These are phyloP conservation scores for Cucurbita maxima DNA, from an alignment of 306 rosid species.

Conservation along the genomic window DNA sequence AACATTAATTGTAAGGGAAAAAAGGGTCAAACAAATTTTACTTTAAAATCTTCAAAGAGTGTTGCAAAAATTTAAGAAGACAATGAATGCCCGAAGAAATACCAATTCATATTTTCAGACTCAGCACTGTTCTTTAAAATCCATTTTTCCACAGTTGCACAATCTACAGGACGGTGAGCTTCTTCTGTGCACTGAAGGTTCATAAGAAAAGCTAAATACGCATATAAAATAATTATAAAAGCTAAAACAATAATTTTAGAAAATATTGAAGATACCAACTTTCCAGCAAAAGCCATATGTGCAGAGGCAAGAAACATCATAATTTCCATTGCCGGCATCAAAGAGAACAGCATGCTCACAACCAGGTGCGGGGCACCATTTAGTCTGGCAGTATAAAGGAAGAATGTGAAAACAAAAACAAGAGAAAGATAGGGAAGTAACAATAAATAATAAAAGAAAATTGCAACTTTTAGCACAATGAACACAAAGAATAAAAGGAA, in stretches of 20 bases:
- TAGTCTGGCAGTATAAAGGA: conserved; percentile 28
- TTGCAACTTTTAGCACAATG: background rate
- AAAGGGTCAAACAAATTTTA: background rate
- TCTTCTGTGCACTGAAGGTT: conserved; percentile 42
- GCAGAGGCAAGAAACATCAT: conserved; percentile 59
- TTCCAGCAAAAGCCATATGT: conserved; percentile 71
- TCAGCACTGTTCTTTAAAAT: conserved; percentile 55
- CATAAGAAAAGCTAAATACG: background rate
- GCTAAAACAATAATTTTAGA: background rate
- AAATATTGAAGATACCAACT: conserved; percentile 2
- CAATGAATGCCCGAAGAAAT: background rate
- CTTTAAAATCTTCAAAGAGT: background rate
- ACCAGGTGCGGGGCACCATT: conserved; percentile 90
- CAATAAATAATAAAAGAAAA: background rate
- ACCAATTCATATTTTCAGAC: conserved; percentile 64
- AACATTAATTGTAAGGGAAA: background rate
- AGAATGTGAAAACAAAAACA: background rate
- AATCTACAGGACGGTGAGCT: conserved; percentile 85
- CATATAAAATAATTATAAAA: background rate
- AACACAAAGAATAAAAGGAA: background rate
- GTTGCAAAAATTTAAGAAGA: background rate
- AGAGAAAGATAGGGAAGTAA: background rate
- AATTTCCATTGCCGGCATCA: conserved; percentile 37
- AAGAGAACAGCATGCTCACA: conserved; percentile 57
- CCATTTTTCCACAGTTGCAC: conserved; percentile 63